phyloP scores from a whole-genome alignment of 2,329 filamentous ascomycete genomes.

The Arthroderma uncinatum region DNA sequence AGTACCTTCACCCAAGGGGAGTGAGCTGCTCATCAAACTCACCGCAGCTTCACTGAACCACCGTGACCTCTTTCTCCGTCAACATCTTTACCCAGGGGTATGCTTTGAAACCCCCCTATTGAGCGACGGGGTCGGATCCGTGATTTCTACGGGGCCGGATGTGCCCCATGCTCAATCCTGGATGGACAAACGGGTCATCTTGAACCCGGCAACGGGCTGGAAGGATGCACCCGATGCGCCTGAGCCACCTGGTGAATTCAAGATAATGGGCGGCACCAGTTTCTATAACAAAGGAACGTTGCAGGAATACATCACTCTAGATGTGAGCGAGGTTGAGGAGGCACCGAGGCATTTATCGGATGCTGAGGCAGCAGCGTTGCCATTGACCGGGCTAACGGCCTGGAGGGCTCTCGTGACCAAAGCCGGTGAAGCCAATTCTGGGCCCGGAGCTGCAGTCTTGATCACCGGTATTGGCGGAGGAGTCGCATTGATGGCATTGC shows the following conservation, averaged over 20 bases:
- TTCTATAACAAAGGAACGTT: constrained; percentile 57
- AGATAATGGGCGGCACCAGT: constrained; percentile 47
- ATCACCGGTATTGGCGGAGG: constrained; percentile 89
- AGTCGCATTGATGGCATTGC: constrained; percentile 69
- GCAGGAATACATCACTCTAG: constrained; percentile 60
- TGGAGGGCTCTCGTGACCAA: constrained; percentile 82
- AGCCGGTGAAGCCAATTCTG: constrained; percentile 45
- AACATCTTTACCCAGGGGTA: constrained; percentile 78
- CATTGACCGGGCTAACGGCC: constrained; percentile 73
- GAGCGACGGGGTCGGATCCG: constrained; percentile 68
- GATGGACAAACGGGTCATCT: constrained; percentile 58
- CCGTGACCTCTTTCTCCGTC: constrained; percentile 86
- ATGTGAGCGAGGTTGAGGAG: constrained; percentile 61
- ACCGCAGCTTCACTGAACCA: constrained; percentile 81
- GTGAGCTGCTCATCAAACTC: constrained; percentile 64
- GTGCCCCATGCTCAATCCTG: constrained; percentile 42
- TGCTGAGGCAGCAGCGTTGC: constrained; percentile 70
- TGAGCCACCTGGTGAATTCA: constrained; percentile 25
- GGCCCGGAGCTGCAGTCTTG: constrained; percentile 59
- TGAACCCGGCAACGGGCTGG: constrained; percentile 74
- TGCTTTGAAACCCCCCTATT: constrained; percentile 69
- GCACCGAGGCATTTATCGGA: constrained; percentile 61
- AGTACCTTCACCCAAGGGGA: constrained; percentile 51
- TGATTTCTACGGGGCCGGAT: constrained; percentile 52
- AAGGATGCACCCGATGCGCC: constrained; percentile 58